Conservation (phyloP, 179 eudicot genomes). For the Carnegiea gigantea region DNA sequence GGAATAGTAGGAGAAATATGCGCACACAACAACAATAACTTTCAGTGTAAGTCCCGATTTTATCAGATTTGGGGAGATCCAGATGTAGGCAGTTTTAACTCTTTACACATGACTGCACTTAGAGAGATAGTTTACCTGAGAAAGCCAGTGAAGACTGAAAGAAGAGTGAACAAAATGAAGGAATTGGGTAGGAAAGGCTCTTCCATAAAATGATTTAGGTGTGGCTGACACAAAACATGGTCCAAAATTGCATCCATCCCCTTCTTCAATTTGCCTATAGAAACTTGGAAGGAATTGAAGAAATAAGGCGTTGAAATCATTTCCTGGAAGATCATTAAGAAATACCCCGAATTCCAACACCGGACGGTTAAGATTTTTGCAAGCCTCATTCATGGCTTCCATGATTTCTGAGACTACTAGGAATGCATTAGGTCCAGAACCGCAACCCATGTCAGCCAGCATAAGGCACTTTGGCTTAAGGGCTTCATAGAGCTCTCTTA, state of each 20-base stretch:
- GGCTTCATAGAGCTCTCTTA: slow-evolving; percentile 17
- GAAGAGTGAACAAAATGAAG: slow-evolving; percentile 66
- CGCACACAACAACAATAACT: too few relatives aligned
- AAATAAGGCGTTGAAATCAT: slow-evolving; percentile 22
- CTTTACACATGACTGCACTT: too few relatives aligned
- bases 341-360: slow-evolving; percentile 25
- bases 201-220: slow-evolving; percentile 57
- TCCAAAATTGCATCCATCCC: slow-evolving; percentile 21
- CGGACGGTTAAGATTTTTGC: neutral
- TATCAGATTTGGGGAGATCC: too few relatives aligned
- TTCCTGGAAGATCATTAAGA: slow-evolving; percentile 34
- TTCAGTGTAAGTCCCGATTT: too few relatives aligned
- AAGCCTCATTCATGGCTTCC: slow-evolving; percentile 22
- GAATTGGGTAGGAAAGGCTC: slow-evolving; percentile 45
- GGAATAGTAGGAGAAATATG: too few relatives aligned
- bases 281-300: slow-evolving; percentile 27
- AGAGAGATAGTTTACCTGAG: slow-evolving; percentile 36
- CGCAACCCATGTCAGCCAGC: slow-evolving; percentile 36
- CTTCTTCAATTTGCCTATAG: slow-evolving; percentile 27
- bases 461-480: slow-evolving; percentile 23
- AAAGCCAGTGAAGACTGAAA: slow-evolving; percentile 61
- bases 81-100: too few relatives aligned
- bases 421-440: slow-evolving; percentile 32
- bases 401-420: slow-evolving; percentile 31
- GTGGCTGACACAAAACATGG: slow-evolving; percentile 43